phyloP scores from a whole-genome alignment of 441 rosid genomes.

The Erodium moschatum region DNA sequence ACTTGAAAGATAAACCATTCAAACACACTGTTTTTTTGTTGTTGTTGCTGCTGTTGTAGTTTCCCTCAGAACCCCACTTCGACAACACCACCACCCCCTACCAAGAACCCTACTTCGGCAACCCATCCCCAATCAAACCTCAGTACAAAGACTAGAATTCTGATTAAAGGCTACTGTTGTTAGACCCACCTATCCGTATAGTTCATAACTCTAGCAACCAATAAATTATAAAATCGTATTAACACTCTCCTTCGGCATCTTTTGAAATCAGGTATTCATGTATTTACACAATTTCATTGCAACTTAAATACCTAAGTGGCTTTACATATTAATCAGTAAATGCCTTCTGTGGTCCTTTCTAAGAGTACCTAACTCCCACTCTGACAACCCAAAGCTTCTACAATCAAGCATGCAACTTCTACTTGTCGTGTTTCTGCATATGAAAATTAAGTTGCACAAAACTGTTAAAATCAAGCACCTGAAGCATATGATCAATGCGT shows the following conservation, averaged over 20 bases:
- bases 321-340: background rate
- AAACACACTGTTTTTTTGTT: background rate
- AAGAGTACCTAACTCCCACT: too few relatives aligned
- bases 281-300: background rate
- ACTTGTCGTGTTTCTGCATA: too few relatives aligned
- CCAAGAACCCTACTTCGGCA: background rate
- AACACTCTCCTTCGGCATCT: background rate
- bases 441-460: too few relatives aligned
- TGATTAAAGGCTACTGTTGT: background rate
- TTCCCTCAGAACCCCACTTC: background rate
- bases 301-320: background rate
- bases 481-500: slow-evolving; percentile 81
- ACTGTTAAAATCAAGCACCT: slow-evolving; percentile 34
- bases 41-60: background rate
- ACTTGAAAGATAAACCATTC: background rate
- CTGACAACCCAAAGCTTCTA: too few relatives aligned
- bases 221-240: background rate
- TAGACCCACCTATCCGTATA: background rate
- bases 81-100: too few relatives aligned
- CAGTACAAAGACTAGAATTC: background rate
- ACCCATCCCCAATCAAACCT: background rate
- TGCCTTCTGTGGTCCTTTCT: too few relatives aligned
- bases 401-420: too few relatives aligned
- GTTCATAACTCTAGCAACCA: background rate
- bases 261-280: background rate